These are phyloP conservation scores for Cryphonectria japonica DNA, from an alignment of 2,329 filamentous ascomycete species.

Conservation along the genomic window DNA sequence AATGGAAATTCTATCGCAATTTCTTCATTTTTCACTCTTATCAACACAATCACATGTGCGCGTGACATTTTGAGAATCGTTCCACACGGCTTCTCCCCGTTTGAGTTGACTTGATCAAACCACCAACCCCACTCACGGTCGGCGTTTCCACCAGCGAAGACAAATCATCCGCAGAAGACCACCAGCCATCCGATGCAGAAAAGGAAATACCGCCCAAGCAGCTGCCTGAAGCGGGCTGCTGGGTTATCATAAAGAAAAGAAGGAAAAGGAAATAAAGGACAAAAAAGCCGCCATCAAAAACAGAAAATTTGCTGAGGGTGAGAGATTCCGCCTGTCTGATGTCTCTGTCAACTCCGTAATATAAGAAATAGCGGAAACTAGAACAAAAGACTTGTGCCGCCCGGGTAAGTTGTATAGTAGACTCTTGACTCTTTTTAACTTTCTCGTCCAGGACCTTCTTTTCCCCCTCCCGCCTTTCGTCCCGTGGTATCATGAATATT, in stretches of 20 bases:
- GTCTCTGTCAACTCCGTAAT: conserved; percentile 1
- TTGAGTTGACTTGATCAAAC: background rate
- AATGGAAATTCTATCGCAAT: background rate
- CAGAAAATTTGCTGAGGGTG: background rate
- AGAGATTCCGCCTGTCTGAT: background rate
- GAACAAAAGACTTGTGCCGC: background rate
- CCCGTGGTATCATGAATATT: conserved; percentile 26
- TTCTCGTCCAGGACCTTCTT: conserved; percentile 1
- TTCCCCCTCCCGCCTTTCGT: background rate
- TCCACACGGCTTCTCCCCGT: background rate
- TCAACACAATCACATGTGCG: background rate
- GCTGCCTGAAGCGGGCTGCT: background rate
- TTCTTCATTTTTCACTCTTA: background rate
- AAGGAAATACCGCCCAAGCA: background rate
- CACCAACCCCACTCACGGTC: background rate
- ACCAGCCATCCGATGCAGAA: background rate
- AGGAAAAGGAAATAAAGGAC: background rate
- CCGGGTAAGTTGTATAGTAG: background rate
- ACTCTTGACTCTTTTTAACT: background rate
- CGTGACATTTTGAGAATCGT: background rate
- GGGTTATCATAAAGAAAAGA: background rate
- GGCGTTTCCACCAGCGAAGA: background rate
- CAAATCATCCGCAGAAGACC: background rate
- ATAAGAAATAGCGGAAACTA: background rate
- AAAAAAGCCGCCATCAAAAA: background rate